These are phyloP conservation scores for Camellia japonica DNA, from an alignment of 148 eudicot genomes.

Conservation along the genomic window DNA sequence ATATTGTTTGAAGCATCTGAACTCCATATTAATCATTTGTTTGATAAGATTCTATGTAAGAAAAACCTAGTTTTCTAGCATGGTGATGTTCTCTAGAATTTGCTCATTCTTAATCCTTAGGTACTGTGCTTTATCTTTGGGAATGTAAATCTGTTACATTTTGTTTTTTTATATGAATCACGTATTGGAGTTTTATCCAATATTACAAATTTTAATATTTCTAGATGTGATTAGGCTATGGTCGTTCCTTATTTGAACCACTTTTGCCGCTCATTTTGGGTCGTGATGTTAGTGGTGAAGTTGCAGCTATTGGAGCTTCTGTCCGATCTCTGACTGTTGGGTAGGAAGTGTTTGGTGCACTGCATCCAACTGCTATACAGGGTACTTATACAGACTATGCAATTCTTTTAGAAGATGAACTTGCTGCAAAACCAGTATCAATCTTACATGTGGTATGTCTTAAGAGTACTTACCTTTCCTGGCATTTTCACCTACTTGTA, in stretches of 20 bases:
- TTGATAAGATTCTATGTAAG: too few species aligned
- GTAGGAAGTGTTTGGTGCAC: conserved; percentile 91
- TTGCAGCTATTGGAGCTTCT: conserved; percentile 74
- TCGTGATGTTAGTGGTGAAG: conserved; percentile 98
- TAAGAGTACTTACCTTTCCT: not conserved
- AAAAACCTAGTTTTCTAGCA: too few species aligned
- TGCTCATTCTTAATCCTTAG: too few species aligned
- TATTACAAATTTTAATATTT: conserved; percentile 24
- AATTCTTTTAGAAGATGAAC: conserved; percentile 76
- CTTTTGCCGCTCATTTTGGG: conserved; percentile 89
- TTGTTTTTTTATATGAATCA: not conserved
- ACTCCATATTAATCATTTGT: too few species aligned
- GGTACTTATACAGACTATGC: conserved; percentile 96
- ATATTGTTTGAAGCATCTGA: too few species aligned
- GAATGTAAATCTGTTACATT: not conserved
- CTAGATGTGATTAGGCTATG: conserved; percentile 97
- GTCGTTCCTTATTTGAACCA: conserved; percentile 78
- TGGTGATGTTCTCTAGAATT: too few species aligned
- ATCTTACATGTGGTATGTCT: conserved; percentile 80
- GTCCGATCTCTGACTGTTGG: conserved; percentile 69
- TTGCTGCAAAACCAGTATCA: conserved; percentile 57
- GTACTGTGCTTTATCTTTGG: not conserved
- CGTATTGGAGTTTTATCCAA: conserved; percentile 4
- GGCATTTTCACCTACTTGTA: not conserved
- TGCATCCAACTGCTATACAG: conserved; percentile 96